Evolutionary conservation across 75 land plant species (phyloP), one percentile per base, ranked within the genome.

Genomic region (Larix kaempferi): DNA sequence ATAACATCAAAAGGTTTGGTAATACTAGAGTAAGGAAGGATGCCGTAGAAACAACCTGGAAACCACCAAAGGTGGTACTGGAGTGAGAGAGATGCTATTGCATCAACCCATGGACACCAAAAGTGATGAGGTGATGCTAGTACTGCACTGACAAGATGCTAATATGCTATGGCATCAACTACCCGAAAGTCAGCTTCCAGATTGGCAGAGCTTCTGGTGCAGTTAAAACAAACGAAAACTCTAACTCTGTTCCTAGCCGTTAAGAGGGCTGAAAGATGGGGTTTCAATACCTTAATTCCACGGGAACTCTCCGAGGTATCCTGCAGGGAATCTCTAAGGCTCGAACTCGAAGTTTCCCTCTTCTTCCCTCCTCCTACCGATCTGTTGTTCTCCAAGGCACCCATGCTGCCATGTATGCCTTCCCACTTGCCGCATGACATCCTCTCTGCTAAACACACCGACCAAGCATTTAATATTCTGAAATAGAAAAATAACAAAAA

Each of bases 351-450:
- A 26, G 29, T 7, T 25, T 62, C 65, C 23, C 65, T 62, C 4
- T 62, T 62, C 65, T 25, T 62, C 27, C 65, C 65, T 62, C 14
- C 27, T 62, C 35, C 65, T 62, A 26, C 13, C 10, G 25, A n/a
- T 60, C 63, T 60, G 23, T 60, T 60, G 12, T 25, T 8, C 27
- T 60, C 25, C 63, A 21, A 21, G 6, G 63, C 11, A 23, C 25
- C 27, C 52, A 8, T 49, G 52, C 11, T 10, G 52, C 52, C 52
- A 49, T 60, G 25, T 60, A 60, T 6, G 26, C 65, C 29, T 62
- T 62, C 65, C 65, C 65, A 62, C 27, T 62, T 62, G 14, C 65
- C 65, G 13, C 65, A 62, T 5, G 29, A 62, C 65, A 62, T 7
- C 65, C 35, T 62, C 65, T 62, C 65, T 62, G 65, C 65, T 14